phyloP scores from a whole-genome alignment of 768 basidiomycete species.

The Mycena haematopus region DNA sequence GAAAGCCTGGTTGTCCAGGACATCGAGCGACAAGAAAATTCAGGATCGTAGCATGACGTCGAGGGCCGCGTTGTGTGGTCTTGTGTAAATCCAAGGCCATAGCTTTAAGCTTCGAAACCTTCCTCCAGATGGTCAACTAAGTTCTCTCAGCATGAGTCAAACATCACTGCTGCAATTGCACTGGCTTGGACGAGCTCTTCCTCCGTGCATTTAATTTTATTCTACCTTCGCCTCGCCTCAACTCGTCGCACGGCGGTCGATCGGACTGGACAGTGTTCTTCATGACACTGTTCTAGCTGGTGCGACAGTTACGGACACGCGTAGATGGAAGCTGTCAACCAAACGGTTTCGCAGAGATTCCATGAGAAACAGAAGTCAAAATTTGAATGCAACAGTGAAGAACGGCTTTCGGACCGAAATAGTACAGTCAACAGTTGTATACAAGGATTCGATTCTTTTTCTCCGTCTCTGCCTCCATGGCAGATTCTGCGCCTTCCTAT shows the following conservation, averaged over 20 bases:
- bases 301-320: not conserved
- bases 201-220: not conserved
- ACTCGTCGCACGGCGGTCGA: not conserved
- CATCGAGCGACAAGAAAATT: conserved; percentile 7
- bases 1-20: conserved; percentile 17
- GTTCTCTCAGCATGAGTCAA: too few species aligned
- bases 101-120: too few species aligned
- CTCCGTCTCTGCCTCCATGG: conserved; percentile 54
- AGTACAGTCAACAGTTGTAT: not conserved
- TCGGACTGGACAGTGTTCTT: not conserved
- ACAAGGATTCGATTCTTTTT: not conserved
- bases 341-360: conserved; percentile 4
- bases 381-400: not conserved
- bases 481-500: conserved; percentile 53
- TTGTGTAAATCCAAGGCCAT: not conserved
- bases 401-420: not conserved
- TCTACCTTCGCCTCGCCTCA: too few species aligned
- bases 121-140: too few species aligned
- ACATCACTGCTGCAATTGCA: too few species aligned
- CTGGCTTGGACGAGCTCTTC: not conserved
- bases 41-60: conserved; percentile 25
- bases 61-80: conserved; percentile 9
- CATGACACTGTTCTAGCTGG: too few species aligned
- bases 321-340: conserved; percentile 11
- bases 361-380: not conserved